Percentiles rank a stretch among this genome's conserved stretches.
phyloP scores from a whole-genome alignment of 1,284 basidiomycete genomes.

The Cutaneotrichosporon cutaneum region DNA sequence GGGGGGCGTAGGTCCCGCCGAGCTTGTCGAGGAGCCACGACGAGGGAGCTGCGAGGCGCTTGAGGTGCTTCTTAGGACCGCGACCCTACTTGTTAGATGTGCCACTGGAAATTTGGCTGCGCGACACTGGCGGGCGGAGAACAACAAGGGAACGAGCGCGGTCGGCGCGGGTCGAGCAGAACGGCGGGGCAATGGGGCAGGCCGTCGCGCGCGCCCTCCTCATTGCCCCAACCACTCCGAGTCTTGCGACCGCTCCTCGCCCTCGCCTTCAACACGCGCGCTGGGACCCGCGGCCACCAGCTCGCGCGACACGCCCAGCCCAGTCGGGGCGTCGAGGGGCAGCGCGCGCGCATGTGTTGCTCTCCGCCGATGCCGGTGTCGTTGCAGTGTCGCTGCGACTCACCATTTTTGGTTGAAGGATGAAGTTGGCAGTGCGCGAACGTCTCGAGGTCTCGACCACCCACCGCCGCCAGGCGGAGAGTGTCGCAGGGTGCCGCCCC shows the following conservation, averaged over 20 bases:
- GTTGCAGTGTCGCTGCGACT: slow-evolving; percentile 14
- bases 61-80: slow-evolving; percentile 99
- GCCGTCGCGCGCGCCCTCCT: background rate
- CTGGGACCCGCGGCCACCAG: slow-evolving; percentile 1
- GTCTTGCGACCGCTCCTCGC: slow-evolving; percentile 1
- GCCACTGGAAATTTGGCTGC: slow-evolving; percentile 2
- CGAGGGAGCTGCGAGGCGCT: slow-evolving; percentile 94
- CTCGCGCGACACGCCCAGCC: slow-evolving; percentile 1
- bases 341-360: background rate
- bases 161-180: background rate
- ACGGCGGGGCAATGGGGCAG: background rate
- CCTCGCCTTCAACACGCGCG: background rate
- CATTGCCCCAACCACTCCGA: background rate
- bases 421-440: slow-evolving; percentile 9
- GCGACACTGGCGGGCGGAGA: background rate
- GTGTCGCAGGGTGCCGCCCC: background rate
- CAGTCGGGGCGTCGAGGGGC: background rate
- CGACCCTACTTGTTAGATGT: slow-evolving; percentile 63
- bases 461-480: background rate
- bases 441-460: slow-evolving; percentile 1
- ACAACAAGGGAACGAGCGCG: background rate
- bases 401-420: slow-evolving; percentile 27
- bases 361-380: slow-evolving; percentile 10
- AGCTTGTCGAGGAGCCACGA: slow-evolving; percentile 99
- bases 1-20: slow-evolving; percentile 94